A percentile compares a stretch with the other conserved stretches of the same genome.
These are phyloP conservation scores for Penicillium waksmanii DNA, from an alignment of 495 filamentous ascomycete species.

Conservation along the genomic window DNA sequence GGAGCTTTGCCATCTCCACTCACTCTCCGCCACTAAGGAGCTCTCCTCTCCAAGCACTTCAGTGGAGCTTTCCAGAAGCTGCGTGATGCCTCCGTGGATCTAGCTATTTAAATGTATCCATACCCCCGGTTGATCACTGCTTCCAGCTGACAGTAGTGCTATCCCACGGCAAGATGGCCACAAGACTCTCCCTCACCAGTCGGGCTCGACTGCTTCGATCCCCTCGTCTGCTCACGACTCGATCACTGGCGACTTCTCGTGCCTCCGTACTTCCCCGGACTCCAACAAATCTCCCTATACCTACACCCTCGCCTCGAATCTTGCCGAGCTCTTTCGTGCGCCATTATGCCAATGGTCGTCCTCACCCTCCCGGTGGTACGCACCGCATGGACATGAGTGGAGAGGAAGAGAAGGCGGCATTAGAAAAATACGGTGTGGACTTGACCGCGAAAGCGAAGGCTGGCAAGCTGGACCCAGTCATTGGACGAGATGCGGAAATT, in stretches of 20 bases:
- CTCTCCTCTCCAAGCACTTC: neutral
- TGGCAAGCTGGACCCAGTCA: conserved; percentile 94
- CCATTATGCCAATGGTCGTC: conserved; percentile 74
- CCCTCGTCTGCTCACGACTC: conserved; percentile 25
- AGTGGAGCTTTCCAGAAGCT: conserved; percentile 51
- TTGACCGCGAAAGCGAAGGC: conserved; percentile 82
- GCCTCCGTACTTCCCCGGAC: conserved; percentile 26
- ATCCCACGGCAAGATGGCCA: conserved; percentile 34
- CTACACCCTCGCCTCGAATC: conserved; percentile 14
- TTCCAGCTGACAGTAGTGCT: neutral
- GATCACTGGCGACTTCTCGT: conserved; percentile 27
- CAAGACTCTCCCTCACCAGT: conserved; percentile 37
- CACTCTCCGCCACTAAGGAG: conserved; percentile 37
- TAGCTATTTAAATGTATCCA: conserved; percentile 15
- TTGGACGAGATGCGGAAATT: conserved; percentile 89
- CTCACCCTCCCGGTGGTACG: conserved; percentile 87
- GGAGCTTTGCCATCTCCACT: conserved; percentile 33
- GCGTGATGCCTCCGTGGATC: conserved; percentile 31
- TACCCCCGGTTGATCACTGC: neutral
- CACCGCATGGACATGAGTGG: conserved; percentile 89
- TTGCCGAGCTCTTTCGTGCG: conserved; percentile 37
- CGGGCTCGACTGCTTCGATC: conserved; percentile 38
- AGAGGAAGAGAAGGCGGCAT: conserved; percentile 76
- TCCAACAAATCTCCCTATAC: conserved; percentile 9
- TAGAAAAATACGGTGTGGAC: conserved; percentile 91